These are phyloP conservation scores for Arthrobotrys pseudoclavata DNA, from an alignment of 2,329 filamentous ascomycete genomes.

Conservation along the genomic window DNA sequence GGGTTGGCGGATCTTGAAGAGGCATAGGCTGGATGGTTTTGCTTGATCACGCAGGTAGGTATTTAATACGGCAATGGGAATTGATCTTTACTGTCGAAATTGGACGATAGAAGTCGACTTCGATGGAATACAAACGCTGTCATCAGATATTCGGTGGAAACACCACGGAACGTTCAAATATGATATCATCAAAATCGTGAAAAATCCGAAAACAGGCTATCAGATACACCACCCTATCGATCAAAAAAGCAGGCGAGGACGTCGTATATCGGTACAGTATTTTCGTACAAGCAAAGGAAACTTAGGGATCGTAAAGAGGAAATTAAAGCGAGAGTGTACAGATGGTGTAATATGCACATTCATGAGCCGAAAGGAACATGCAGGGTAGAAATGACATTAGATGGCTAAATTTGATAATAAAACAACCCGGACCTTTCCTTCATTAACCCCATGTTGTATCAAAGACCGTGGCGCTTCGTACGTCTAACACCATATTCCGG, in stretches of 20 bases:
- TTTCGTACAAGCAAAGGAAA: constrained; percentile 15
- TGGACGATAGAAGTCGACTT: not conserved
- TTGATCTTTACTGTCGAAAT: constrained; percentile 9
- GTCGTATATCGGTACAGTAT: constrained; percentile 32
- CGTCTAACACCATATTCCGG: constrained; percentile 31
- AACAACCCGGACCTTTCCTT: constrained; percentile 26
- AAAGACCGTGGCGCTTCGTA: constrained; percentile 14
- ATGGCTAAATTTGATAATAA: constrained; percentile 26
- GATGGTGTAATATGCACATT: constrained; percentile 18
- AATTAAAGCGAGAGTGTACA: constrained; percentile 27
- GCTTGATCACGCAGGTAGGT: not conserved
- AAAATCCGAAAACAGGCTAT: not conserved
- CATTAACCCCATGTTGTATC: constrained; percentile 40
- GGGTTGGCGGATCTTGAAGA: constrained; percentile 79
- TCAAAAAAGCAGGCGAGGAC: constrained; percentile 4
- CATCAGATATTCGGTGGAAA: not conserved
- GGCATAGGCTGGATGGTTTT: not conserved
- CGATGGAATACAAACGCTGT: not conserved
- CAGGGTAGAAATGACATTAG: constrained; percentile 19
- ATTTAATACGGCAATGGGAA: constrained; percentile 18
- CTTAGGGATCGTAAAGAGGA: constrained; percentile 3
- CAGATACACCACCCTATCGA: constrained; percentile 26
- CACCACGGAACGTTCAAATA: not conserved
- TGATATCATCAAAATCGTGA: not conserved
- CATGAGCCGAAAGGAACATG: constrained; percentile 25